A percentile compares a stretch with the other conserved stretches of the same genome.
Conservation (phyloP, 176 grass and related monocot genomes). For the Leersia perrieri region DNA sequence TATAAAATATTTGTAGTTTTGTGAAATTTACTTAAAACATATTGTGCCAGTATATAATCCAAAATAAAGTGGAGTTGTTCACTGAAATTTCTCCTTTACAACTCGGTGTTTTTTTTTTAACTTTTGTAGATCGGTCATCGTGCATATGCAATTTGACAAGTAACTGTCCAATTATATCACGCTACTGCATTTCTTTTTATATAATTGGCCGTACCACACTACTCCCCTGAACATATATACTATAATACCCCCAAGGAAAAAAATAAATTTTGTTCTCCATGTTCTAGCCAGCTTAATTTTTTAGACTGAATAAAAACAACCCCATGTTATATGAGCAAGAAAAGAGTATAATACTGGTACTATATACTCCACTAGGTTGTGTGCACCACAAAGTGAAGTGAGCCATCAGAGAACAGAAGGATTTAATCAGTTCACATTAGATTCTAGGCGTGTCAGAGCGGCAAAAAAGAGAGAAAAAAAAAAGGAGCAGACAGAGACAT, state of each 20-base stretch:
- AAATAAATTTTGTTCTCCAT: background rate
- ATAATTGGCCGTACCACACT: background rate
- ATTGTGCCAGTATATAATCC: too few species aligned
- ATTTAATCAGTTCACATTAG: conserved; percentile 21
- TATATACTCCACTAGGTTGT: background rate
- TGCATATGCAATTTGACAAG: too few species aligned
- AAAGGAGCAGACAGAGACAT: background rate
- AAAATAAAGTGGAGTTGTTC: too few species aligned
- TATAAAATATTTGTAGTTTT: too few species aligned
- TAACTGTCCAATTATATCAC: too few species aligned
- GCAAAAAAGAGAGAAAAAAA: background rate
- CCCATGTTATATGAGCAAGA: background rate
- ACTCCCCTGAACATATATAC: background rate
- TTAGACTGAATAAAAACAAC: background rate
- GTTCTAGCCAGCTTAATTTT: background rate
- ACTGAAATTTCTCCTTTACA: too few species aligned
- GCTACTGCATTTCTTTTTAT: background rate
- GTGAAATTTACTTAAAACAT: too few species aligned
- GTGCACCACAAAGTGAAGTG: conserved; percentile 14
- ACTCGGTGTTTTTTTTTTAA: too few species aligned
- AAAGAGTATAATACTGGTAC: background rate
- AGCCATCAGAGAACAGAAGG: background rate
- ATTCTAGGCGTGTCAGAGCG: conserved; percentile 35
- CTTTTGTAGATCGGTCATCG: too few species aligned
- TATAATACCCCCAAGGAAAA: background rate